A percentile compares a stretch with the other conserved stretches of the same genome.
phyloP scores from a whole-genome alignment of 768 basidiomycete genomes.

The Phaeotremella fagi region DNA sequence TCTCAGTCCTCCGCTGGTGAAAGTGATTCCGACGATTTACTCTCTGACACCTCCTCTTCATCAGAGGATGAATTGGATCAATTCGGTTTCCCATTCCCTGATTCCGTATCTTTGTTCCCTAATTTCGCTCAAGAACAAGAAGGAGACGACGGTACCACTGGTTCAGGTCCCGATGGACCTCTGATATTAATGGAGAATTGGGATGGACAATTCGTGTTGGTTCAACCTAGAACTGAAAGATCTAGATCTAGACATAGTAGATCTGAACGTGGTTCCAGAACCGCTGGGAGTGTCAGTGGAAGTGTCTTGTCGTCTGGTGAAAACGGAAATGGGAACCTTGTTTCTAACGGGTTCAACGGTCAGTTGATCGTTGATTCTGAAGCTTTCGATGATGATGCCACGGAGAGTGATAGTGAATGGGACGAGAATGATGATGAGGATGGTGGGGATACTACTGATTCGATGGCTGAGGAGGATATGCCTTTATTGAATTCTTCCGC shows the following conservation, averaged over 20 bases:
- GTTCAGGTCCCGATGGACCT: conserved; percentile 12
- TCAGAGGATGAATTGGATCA: conserved; percentile 35
- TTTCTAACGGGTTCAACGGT: conserved; percentile 31
- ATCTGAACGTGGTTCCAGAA: conserved; percentile 29
- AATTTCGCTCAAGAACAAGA: not conserved
- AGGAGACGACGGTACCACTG: too few relatives aligned
- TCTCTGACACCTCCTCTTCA: conserved; percentile 20
- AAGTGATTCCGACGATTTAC: conserved; percentile 16
- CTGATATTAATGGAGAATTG: conserved; percentile 44
- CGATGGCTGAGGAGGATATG: conserved; percentile 46
- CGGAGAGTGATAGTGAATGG: conserved; percentile 22
- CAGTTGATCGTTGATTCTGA: conserved; percentile 38
- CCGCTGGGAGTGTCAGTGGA: conserved; percentile 30
- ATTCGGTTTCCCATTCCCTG: conserved; percentile 32
- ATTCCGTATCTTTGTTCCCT: conserved; percentile 13
- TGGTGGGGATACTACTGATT: conserved; percentile 42
- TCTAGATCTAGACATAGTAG: conserved; percentile 17
- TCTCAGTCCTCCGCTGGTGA: conserved; percentile 35
- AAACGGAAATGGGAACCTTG: conserved; percentile 27
- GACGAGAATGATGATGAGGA: conserved; percentile 25
- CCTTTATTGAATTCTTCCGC: conserved; percentile 39
- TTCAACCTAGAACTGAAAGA: conserved; percentile 30
- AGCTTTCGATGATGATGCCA: conserved; percentile 21
- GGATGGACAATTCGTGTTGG: conserved; percentile 40
- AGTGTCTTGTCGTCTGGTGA: conserved; percentile 17